phyloP scores from a whole-genome alignment of 192 early-diverging fungal genomes.

The Cladochytrium replicatum region DNA sequence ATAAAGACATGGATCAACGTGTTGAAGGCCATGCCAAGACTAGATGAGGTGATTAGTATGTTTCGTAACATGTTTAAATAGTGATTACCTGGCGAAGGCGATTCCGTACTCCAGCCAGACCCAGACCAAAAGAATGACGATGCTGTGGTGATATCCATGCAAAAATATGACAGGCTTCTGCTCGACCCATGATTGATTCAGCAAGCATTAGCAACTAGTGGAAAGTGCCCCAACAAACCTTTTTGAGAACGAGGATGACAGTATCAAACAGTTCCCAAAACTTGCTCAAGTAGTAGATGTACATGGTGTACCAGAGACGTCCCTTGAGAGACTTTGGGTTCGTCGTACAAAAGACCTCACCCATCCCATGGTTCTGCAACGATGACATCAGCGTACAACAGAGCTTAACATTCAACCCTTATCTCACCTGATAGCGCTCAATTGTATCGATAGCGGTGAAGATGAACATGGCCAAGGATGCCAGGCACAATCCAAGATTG shows the following conservation, averaged over 20 bases:
- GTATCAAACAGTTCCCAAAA: conserved; percentile 40
- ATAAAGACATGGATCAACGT: conserved; percentile 40
- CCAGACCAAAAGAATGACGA: conserved; percentile 46
- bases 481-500: conserved; percentile 22
- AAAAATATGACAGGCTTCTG: conserved; percentile 43
- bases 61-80: not conserved
- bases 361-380: conserved; percentile 20
- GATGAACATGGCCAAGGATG: conserved; percentile 27
- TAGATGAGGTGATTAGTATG: not conserved
- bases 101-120: conserved; percentile 32
- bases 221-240: conserved; percentile 17
- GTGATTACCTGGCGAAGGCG: conserved; percentile 22
- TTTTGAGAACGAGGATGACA: conserved; percentile 40
- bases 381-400: not conserved
- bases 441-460: conserved; percentile 6
- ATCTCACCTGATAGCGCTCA: not conserved
- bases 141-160: conserved; percentile 44
- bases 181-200: not conserved
- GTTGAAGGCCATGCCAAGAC: conserved; percentile 33
- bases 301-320: conserved; percentile 21
- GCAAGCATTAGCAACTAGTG: not conserved
- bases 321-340: conserved; percentile 13
- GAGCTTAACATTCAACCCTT: not conserved
- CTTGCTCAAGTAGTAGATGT: conserved; percentile 41
- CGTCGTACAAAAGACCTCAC: conserved; percentile 34